A percentile compares a stretch with the other conserved stretches of the same genome.
phyloP scores from a whole-genome alignment of 1,284 basidiomycete genomes.

The Bondarzewia mesenterica region DNA sequence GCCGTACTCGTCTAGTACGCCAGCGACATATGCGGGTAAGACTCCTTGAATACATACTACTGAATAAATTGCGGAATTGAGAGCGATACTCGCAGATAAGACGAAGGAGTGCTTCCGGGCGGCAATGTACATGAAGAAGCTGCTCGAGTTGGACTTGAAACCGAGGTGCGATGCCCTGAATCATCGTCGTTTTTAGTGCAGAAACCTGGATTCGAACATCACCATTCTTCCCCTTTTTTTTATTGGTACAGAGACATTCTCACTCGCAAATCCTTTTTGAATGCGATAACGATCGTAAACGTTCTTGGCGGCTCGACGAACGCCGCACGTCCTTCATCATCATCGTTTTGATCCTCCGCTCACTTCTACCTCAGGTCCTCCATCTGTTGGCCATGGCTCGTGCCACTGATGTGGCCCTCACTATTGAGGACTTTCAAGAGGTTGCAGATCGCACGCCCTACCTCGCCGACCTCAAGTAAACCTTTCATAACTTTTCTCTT shows the following conservation, averaged over 20 bases:
- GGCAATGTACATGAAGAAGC: slow-evolving; percentile 72
- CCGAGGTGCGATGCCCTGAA: slow-evolving; percentile 42
- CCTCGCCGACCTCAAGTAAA: slow-evolving; percentile 83
- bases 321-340: slow-evolving; percentile 43
- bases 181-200: slow-evolving; percentile 12
- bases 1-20: slow-evolving; percentile 82
- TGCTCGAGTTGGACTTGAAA: slow-evolving; percentile 84
- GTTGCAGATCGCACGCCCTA: slow-evolving; percentile 89
- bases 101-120: slow-evolving; percentile 79
- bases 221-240: too few relatives aligned
- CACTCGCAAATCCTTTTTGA: slow-evolving; percentile 85
- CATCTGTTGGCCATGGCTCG: slow-evolving; percentile 93
- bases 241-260: slow-evolving; percentile 67
- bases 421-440: slow-evolving; percentile 90
- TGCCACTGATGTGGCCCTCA: slow-evolving; percentile 80
- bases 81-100: slow-evolving; percentile 55
- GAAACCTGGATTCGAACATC: slow-evolving; percentile 7
- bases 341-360: background rate
- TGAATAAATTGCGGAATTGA: background rate
- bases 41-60: background rate
- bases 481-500: slow-evolving; percentile 1
- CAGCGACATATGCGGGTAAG: slow-evolving; percentile 44
- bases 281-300: slow-evolving; percentile 82
- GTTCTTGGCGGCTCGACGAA: slow-evolving; percentile 91
- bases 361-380: slow-evolving; percentile 52